A percentile compares a stretch with the other conserved stretches of the same genome.
Evolutionary conservation across 2,329 filamentous ascomycete genomes (phyloP).

Genomic region (Dothideomycetidae sp.): DNA sequence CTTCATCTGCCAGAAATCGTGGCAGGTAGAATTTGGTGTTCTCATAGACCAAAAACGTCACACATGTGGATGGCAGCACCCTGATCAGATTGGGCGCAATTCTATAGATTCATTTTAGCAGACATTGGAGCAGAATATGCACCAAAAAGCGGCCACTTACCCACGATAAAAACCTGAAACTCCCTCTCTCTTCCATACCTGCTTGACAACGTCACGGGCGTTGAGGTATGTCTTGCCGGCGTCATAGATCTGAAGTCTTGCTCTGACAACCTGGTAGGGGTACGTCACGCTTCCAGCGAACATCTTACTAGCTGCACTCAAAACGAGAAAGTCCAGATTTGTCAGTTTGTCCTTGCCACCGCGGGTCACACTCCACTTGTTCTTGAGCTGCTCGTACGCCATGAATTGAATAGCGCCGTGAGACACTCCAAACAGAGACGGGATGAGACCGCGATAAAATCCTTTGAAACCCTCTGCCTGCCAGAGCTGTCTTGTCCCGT

Average conservation of each 20-base stretch:
- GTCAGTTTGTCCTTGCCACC: constrained; percentile 35
- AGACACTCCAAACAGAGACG: constrained; percentile 71
- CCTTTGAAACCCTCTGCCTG: constrained; percentile 58
- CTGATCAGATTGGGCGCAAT: constrained; percentile 77
- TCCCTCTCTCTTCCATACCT: constrained; percentile 70
- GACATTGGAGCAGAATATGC: no score
- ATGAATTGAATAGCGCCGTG: constrained; percentile 94
- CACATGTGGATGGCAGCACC: constrained; percentile 87
- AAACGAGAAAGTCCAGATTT: constrained; percentile 63
- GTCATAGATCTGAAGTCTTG: constrained; percentile 78
- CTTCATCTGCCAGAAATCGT: constrained; percentile 17
- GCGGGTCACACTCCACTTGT: constrained; percentile 37
- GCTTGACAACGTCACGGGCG: constrained; percentile 54
- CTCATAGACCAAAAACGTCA: constrained; percentile 94
- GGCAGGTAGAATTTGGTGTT: constrained; percentile 66
- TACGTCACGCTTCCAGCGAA: constrained; percentile 85
- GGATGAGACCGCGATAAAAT: constrained; percentile 76
- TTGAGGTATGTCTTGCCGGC: constrained; percentile 60
- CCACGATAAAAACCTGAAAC: constrained; percentile 80
- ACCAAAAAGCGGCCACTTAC: constrained; percentile 19
- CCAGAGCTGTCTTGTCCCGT: constrained; percentile 55
- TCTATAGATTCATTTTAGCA: constrained; percentile 14
- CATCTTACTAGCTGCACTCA: constrained; percentile 71
- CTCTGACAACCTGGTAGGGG: constrained; percentile 84
- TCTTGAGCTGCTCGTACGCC: constrained; percentile 69